Base-by-base conservation (phyloP, 768 basidiomycete species). In the Lactarius deliciosus region DNA sequence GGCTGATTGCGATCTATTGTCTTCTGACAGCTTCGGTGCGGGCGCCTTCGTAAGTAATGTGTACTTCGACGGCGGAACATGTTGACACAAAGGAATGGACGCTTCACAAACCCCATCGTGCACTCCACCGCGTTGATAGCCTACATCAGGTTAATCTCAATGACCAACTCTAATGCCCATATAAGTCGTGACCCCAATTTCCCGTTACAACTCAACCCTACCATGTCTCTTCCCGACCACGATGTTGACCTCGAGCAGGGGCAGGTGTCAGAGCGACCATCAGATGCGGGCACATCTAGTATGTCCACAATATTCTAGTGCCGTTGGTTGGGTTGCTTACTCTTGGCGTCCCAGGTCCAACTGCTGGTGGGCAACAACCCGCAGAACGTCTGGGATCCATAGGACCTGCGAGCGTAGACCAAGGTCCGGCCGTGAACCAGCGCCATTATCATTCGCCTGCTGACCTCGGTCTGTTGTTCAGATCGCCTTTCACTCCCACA, bases 161-260 rank as follows among this genome's bases (percentile, higher is more conserved):
- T 13, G 47, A 47, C 47, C n/a, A 1, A 25, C 22, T 50, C 11
- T 5, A 22, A n/a, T 32, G 5, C 54, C 54, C 32, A 34, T 56
- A 56, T 56, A 56, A 20, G 18, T 34, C 30, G 18, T 56, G 30
- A 9, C 32, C 20, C 32, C 30, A 18, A 18, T 32, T 20, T n/a
- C 30, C 16, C 18, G 53, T 28, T 25, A 18, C 53, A 1, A 11
- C n/a, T 50, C 22, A 50, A 5, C 54, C 32, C 54, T 10, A 18
- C 55, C 32, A 56, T 56, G 55, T 32, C 55, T 56, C 55, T 56
- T 34, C 20, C 30, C 32, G 32, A 25, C 22, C 47, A 5, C 20
- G 30, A 56, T 20, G 54, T 32, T 32, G 55, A 56, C 32, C 55
- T 56, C 20, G 55, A 56, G 55, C 55, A 34, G 30, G 55, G 50